These are phyloP conservation scores for Termitomyces heimii DNA, from an alignment of 768 basidiomycete genomes.

Conservation along the genomic window DNA sequence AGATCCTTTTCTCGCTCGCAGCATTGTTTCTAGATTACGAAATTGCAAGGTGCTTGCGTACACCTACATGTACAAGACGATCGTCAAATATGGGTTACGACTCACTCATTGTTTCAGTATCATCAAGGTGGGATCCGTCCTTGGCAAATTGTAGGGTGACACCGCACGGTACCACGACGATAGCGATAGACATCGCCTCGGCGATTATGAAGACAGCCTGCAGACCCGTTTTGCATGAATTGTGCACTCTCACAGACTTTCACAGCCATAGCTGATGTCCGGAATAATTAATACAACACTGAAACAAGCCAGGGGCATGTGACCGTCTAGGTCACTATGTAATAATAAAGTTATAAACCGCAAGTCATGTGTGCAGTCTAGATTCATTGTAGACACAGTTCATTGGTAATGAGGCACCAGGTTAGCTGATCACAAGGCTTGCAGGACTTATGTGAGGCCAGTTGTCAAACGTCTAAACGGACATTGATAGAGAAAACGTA, in stretches of 20 bases:
- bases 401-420: neutral
- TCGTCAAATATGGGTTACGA: neutral
- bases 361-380: neutral
- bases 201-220: neutral
- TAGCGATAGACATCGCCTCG: neutral
- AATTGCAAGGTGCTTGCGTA: neutral
- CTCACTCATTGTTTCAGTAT: neutral
- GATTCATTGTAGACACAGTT: neutral
- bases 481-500: neutral
- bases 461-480: neutral
- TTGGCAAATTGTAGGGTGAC: neutral
- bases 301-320: neutral
- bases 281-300: neutral
- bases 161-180: neutral
- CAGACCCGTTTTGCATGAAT: neutral
- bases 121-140: neutral
- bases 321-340: neutral
- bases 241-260: neutral
- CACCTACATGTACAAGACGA: neutral
- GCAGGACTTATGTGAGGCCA: neutral
- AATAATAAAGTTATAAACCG: neutral
- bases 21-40: neutral
- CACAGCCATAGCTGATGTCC: neutral
- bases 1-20: neutral
- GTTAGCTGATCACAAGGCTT: neutral